phyloP scores from a whole-genome alignment of 306 rosid species.

The Neltuma alba region DNA sequence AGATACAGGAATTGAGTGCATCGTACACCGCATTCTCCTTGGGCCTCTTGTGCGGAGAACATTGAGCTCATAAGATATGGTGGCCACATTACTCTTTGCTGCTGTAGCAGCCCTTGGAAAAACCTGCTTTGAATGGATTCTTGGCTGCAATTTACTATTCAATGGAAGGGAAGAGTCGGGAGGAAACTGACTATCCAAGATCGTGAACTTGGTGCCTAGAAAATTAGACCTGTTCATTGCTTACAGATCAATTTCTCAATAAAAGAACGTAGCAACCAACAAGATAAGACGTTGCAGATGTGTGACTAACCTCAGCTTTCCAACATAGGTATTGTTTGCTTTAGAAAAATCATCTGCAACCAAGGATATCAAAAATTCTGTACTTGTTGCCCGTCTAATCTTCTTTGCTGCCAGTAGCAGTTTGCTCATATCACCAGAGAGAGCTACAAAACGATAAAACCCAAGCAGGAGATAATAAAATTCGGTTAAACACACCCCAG shows the following conservation, averaged over 20 bases:
- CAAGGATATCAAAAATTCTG: constrained; percentile 79
- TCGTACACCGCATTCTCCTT: constrained; percentile 80
- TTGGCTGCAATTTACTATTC: constrained; percentile 55
- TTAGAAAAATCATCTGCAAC: constrained; percentile 78
- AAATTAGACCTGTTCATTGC: constrained; percentile 79
- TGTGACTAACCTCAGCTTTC: constrained; percentile 72
- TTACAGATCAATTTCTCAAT: constrained; percentile 27
- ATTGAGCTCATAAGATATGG: constrained; percentile 81
- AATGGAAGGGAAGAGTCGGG: constrained; percentile 51
- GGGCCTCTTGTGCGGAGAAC: constrained; percentile 97
- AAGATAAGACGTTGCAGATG: constrained; percentile 3
- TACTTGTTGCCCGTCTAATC: constrained; percentile 73
- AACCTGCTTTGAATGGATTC: constrained; percentile 60
- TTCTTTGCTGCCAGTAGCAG: constrained; percentile 82
- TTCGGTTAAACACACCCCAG: background rate
- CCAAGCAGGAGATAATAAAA: background rate
- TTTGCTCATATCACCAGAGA: constrained; percentile 79
- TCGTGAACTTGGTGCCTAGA: constrained; percentile 81
- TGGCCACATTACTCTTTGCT: constrained; percentile 57
- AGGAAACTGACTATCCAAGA: constrained; percentile 67
- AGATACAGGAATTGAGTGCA: constrained; percentile 79
- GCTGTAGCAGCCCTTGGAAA: constrained; percentile 54
- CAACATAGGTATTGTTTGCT: constrained; percentile 62
- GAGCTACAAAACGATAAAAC: constrained; percentile 52
- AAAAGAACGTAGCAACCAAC: constrained; percentile 19